phyloP scores from a whole-genome alignment of 2,329 filamentous ascomycete genomes.

The Diaporthe aspalathi region DNA sequence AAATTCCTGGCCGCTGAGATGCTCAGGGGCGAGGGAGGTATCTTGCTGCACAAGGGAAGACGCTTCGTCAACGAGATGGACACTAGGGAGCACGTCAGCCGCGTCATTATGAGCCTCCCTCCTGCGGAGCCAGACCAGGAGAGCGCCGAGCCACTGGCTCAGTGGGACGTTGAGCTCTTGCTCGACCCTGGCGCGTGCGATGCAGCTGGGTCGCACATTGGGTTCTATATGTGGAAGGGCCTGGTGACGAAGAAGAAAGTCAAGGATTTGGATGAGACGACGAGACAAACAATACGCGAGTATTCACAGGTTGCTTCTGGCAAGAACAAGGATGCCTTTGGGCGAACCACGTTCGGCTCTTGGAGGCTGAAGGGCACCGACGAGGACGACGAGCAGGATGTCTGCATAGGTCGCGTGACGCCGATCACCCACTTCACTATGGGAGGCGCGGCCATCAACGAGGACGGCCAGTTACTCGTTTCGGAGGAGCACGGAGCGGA shows the following conservation, averaged over 20 bases:
- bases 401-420: constrained; percentile 70
- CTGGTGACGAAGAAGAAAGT: constrained; percentile 68
- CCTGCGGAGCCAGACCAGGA: neutral
- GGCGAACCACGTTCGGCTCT: constrained; percentile 63
- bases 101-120: constrained; percentile 58
- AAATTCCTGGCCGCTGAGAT: constrained; percentile 75
- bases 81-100: constrained; percentile 68
- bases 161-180: constrained; percentile 70
- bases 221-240: constrained; percentile 73
- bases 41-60: constrained; percentile 61
- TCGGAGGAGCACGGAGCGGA: constrained; percentile 47
- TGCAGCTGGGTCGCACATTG: constrained; percentile 65
- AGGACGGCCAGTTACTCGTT: constrained; percentile 62
- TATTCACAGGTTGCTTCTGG: constrained; percentile 61
- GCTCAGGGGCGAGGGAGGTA: constrained; percentile 71
- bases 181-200: constrained; percentile 69
- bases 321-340: constrained; percentile 55
- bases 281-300: constrained; percentile 57
- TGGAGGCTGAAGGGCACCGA: constrained; percentile 62
- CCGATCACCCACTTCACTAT: constrained; percentile 76
- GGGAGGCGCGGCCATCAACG: constrained; percentile 71
- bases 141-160: constrained; percentile 50
- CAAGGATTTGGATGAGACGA: constrained; percentile 56
- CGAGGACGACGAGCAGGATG: constrained; percentile 59
- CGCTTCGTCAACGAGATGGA: constrained; percentile 73